Percentiles rank a stretch among this genome's conserved stretches.
phyloP scores from a whole-genome alignment of 176 grass and related monocot species.

The Cenchrus americanus region DNA sequence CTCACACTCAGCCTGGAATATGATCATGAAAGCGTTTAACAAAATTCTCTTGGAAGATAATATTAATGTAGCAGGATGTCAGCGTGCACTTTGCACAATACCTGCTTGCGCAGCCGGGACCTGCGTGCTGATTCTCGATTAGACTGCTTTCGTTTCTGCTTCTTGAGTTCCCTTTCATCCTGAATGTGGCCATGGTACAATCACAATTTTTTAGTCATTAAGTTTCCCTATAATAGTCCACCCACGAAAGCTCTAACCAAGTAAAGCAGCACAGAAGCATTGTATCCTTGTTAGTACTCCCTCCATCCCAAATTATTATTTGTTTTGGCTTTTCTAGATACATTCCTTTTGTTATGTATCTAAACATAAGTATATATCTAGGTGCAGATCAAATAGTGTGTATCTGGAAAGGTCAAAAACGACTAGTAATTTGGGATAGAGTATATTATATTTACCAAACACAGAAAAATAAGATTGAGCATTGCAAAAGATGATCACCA shows the following conservation, averaged over 20 bases:
- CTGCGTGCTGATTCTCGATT: slow-evolving; percentile 96
- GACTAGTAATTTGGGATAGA: no score
- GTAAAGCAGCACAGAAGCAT: neutral
- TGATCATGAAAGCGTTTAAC: neutral
- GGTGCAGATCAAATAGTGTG: no score
- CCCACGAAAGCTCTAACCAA: neutral
- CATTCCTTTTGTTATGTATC: no score
- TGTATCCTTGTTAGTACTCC: neutral
- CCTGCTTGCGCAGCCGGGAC: slow-evolving; percentile 90
- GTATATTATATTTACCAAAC: neutral
- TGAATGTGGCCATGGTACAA: slow-evolving; percentile 45
- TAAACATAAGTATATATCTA: no score
- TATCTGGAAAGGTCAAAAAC: no score
- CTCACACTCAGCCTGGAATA: slow-evolving; percentile 81
- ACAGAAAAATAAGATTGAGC: neutral
- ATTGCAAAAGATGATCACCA: neutral
- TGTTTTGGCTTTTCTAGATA: no score
- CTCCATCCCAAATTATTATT: no score
- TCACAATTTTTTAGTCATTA: neutral
- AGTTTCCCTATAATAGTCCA: neutral
- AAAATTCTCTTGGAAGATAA: slow-evolving; percentile 5
- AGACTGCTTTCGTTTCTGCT: slow-evolving; percentile 93
- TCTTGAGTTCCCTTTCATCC: slow-evolving; percentile 95
- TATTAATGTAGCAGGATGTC: neutral
- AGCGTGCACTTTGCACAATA: slow-evolving; percentile 25